Percentiles rank a stretch among this genome's conserved stretches.
Conservation (phyloP, 176 grass and related monocot species). For the Hsuehochloa calcarea region DNA sequence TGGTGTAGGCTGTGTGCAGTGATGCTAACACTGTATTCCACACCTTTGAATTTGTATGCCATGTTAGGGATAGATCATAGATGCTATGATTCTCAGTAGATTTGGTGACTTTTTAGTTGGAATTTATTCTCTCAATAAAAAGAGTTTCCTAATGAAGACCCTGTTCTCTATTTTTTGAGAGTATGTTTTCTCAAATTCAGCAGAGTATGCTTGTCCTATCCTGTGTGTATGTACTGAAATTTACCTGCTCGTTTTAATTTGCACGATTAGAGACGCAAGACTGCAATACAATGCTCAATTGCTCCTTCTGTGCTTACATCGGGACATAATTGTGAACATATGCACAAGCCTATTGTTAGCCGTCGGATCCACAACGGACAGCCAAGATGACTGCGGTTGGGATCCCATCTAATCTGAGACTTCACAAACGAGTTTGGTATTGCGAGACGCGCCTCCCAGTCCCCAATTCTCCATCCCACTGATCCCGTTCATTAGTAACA, state of each 20-base stretch:
- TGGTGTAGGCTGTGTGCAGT: constrained; percentile 12
- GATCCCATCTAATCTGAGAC: too few species aligned
- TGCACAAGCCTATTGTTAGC: too few species aligned
- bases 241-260: neutral
- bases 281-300: too few species aligned
- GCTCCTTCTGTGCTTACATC: too few species aligned
- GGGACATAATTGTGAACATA: too few species aligned
- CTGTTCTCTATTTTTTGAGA: neutral
- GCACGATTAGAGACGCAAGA: too few species aligned
- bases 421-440: too few species aligned
- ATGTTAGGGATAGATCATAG: neutral
- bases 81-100: neutral
- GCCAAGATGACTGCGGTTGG: too few species aligned
- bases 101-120: neutral
- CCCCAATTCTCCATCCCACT: too few species aligned
- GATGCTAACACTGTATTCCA: constrained; percentile 9
- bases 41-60: neutral
- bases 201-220: neutral
- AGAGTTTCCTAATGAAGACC: neutral
- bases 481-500: too few species aligned
- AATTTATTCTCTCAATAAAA: neutral
- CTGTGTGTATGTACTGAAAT: neutral
- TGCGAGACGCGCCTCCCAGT: too few species aligned
- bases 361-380: too few species aligned
- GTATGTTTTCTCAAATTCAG: neutral